These are phyloP conservation scores for Globomyces sp. DNA, from an alignment of 371 early-diverging fungal species.

Conservation along the genomic window DNA sequence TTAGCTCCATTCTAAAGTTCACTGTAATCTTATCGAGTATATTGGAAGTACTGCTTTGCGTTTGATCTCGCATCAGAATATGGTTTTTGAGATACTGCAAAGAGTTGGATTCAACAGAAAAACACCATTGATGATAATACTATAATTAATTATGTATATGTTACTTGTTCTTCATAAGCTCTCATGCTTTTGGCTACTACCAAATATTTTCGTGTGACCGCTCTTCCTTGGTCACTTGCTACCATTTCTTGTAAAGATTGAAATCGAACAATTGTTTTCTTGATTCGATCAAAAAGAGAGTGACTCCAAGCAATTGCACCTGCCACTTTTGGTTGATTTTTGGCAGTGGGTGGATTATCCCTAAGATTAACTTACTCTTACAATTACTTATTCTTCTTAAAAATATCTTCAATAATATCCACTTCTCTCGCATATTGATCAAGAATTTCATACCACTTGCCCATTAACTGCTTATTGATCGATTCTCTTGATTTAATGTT, in stretches of 20 bases:
- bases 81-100: conserved; percentile 51
- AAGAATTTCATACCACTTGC: conserved; percentile 61
- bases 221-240: conserved; percentile 52
- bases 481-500: conserved; percentile 55
- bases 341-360: conserved; percentile 51
- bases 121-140: conserved; percentile 55
- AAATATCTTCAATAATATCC: conserved; percentile 58
- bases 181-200: conserved; percentile 57
- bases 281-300: conserved; percentile 55
- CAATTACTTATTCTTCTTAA: conserved; percentile 34
- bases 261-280: conserved; percentile 59
- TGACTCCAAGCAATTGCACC: conserved; percentile 59
- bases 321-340: conserved; percentile 57
- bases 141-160: conserved; percentile 8
- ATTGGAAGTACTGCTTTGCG: conserved; percentile 1
- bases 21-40: conserved; percentile 26
- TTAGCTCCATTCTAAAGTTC: conserved; percentile 54
- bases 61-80: conserved; percentile 41
- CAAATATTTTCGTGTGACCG: conserved; percentile 56
- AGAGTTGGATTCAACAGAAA: conserved; percentile 51
- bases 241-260: conserved; percentile 63
- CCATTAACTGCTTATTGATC: conserved; percentile 61
- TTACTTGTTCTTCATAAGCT: conserved; percentile 54
- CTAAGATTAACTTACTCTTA: no score
- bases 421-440: conserved; percentile 59